Evolutionary conservation across 2,329 filamentous ascomycete species (phyloP), one percentile per base, ranked within the genome.

Genomic region (Paracoccidioides lutzii): DNA sequence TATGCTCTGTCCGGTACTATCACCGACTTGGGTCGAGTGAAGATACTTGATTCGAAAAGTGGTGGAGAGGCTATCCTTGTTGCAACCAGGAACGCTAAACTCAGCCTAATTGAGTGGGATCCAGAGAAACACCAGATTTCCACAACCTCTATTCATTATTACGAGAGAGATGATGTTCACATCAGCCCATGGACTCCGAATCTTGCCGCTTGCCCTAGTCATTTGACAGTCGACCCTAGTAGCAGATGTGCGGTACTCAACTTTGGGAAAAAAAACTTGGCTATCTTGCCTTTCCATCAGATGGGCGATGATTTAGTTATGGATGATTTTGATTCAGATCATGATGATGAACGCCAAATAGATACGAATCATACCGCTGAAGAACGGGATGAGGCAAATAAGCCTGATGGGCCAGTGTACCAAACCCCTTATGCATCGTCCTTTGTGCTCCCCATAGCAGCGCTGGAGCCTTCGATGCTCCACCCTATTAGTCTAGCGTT

Each of bases 61-160:
- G 88, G 88, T 15, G 90, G 88, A 57, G 88, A 96, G 59, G 85
- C 86, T 49, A 77, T 98, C 55, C 75, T 98, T 55, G 71, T 97
- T 56, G 86, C 89, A 0, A 87, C 91, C 72, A 86, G 87, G 66
- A 90, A 95, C 72, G 93, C 93, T 44, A 95, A 95, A 73, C 79
- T 97, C 66, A 94, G 88, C 70, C 77, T 98, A 69, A 79, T 95
- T 55, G 88, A 96, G 74, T 98, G 93, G 93, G 88, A 97, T 68
- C 83, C 88, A 7, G 82, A 86, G 67, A 83, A 82, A 62, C 79
- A 87, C 70, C 81, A 81, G 53, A 83, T 97, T 63, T 84, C 85
- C 63, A 97, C 91, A 54, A 82, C 93, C 60, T 97, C 91, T 53
- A 91, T 98, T 65, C 93, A 98, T 75, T 97, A 90, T 77, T 98